Evolutionary conservation across 805 yeast species (phyloP), one percentile per base, ranked within the genome.

Genomic region (Tetrapisispora pingtungensis): DNA sequence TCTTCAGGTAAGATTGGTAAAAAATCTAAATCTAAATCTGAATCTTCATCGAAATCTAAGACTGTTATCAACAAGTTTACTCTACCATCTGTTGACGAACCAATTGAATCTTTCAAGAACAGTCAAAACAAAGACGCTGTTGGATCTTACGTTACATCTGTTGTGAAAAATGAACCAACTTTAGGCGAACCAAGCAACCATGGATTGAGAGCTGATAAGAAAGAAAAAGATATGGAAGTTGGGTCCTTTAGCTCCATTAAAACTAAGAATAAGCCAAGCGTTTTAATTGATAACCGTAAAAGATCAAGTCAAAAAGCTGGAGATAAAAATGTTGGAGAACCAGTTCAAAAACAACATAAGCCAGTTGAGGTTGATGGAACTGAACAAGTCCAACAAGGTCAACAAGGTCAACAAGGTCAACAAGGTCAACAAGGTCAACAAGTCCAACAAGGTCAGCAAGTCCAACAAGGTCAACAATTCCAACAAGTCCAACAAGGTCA

Each of bases 71-170:
- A 40, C 13, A 40, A 40, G 18, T 40, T 40, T 14, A 40, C 42
- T 33, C 14, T 40, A 20, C 42, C 42, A 24, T 33, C 42, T 12
- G 42, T 40, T 26, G 42, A 40, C 10, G 36, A 40, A 32, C 42
- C 42, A 20, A 24, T 40, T 24, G 36, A 32, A 40, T 31, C 42
- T 6, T 32, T 32, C 30, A 32, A 33, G 19, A 24, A 22, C 13
- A 26, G 40, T 37, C 32, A 28, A 10, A 37, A 37, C n/a, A 37
- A 18, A n/a, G 17, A 37, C 7, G 14, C 17, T 28, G 8, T 28
- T 5, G 26, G 33, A 12, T 15, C 22, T 8, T 37, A 19, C 19
- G 40, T 37, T 10, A 15, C 40, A 20, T 37, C 40, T 3, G 24
- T 37, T 13, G 33, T 18, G 7, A 10, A 37, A 17, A 37, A 37